phyloP scores from a whole-genome alignment of 1,284 basidiomycete species.

The Vanrija sp. region DNA sequence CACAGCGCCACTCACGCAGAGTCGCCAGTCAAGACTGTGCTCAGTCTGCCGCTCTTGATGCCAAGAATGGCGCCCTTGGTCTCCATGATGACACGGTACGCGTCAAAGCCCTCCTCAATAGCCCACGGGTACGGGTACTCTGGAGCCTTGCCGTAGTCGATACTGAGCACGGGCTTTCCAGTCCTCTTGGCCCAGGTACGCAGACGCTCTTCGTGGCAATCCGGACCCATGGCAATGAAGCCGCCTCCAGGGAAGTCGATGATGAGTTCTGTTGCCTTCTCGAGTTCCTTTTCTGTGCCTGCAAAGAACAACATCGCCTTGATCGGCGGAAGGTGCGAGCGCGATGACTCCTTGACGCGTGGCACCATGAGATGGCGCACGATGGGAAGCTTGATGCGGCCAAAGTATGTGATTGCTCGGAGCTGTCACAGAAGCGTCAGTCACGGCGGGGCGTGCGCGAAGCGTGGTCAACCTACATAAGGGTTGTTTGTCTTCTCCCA shows the following conservation, averaged over 20 bases:
- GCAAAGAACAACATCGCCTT: conserved; percentile 81
- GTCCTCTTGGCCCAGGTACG: conserved; percentile 77
- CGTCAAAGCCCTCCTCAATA: conserved; percentile 89
- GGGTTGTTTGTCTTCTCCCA: conserved; percentile 98
- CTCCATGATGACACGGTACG: conserved; percentile 75
- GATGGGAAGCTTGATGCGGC: conserved; percentile 60
- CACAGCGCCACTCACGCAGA: conserved; percentile 67
- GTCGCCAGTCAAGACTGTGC: conserved; percentile 77
- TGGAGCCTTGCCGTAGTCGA: conserved; percentile 95
- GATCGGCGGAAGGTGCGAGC: conserved; percentile 66
- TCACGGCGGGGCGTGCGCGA: too few species aligned
- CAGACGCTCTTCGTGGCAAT: conserved; percentile 93
- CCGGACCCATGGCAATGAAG: conserved; percentile 90
- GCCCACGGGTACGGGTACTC: conserved; percentile 96
- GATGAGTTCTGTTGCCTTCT: conserved; percentile 69
- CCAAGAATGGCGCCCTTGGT: conserved; percentile 76
- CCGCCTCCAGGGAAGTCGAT: conserved; percentile 93
- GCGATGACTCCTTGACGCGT: conserved; percentile 69
- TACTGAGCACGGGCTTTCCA: conserved; percentile 72
- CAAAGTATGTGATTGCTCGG: conserved; percentile 60
- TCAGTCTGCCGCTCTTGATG: conserved; percentile 64
- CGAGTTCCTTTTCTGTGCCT: conserved; percentile 64
- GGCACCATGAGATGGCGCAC: conserved; percentile 73
- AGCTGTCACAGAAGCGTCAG: conserved; percentile 53
- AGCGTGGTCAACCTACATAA: conserved; percentile 56